Evolutionary conservation across 2,329 filamentous ascomycete genomes (phyloP).

Genomic region (Allantophomopsis lycopodina): DNA sequence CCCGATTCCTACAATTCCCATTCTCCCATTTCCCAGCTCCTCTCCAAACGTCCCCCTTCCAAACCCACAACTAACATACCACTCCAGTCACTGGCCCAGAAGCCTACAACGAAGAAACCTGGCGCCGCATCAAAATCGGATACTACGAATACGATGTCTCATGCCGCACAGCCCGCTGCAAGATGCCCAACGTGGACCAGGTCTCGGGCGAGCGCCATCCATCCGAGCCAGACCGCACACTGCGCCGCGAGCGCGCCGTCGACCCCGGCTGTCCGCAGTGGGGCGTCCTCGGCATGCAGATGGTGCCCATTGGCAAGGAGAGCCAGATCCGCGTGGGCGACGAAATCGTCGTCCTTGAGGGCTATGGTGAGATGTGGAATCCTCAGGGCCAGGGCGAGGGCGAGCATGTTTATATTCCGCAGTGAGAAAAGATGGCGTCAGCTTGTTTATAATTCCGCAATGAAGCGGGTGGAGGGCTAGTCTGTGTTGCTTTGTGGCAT

Average conservation of each 20-base stretch:
- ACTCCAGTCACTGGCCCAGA: slow-evolving; percentile 41
- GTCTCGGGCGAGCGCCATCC: slow-evolving; percentile 14
- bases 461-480: too few relatives aligned
- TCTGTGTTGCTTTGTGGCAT: too few relatives aligned
- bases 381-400: slow-evolving; percentile 1
- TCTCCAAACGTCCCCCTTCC: slow-evolving; percentile 1
- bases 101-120: slow-evolving; percentile 56
- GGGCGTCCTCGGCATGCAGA: slow-evolving; percentile 52
- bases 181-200: slow-evolving; percentile 57
- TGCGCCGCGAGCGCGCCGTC: slow-evolving; percentile 43
- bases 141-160: slow-evolving; percentile 43
- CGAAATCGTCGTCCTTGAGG: slow-evolving; percentile 32
- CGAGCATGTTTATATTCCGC: slow-evolving; percentile 10
- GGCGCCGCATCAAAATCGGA: slow-evolving; percentile 42
- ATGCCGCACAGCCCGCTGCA: slow-evolving; percentile 56
- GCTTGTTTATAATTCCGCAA: too few relatives aligned
- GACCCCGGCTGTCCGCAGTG: slow-evolving; percentile 40
- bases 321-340: slow-evolving; percentile 41
- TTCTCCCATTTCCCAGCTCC: not conserved
- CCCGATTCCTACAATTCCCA: slow-evolving; percentile 1
- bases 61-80: slow-evolving; percentile 6
- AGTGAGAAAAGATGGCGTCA: too few relatives aligned
- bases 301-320: slow-evolving; percentile 37
- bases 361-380: not conserved
- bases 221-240: slow-evolving; percentile 42